Conservation (phyloP, 1,139 yeast genomes). For the Yarrowia galli region DNA sequence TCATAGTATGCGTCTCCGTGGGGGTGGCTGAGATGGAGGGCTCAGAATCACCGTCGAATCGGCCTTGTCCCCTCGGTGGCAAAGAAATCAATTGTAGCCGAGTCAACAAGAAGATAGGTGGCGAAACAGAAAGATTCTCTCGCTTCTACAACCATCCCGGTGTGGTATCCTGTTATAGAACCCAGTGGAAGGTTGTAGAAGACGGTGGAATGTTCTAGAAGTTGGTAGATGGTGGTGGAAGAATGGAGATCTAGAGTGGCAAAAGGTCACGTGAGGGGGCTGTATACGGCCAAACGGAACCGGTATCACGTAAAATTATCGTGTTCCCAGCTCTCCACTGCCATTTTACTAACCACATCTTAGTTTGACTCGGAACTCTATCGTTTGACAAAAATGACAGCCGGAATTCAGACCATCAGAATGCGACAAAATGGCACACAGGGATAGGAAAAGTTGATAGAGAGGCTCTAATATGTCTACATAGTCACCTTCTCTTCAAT, state of each 20-base stretch:
- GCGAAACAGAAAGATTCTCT: neutral
- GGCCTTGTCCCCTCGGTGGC: neutral
- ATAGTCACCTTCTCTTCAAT: neutral
- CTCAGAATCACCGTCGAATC: neutral
- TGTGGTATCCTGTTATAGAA: neutral
- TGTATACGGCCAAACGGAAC: no score
- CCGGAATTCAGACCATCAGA: neutral
- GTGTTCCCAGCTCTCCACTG: neutral
- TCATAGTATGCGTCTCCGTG: neutral
- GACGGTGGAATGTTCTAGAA: slow-evolving; percentile 14
- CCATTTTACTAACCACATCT: neutral
- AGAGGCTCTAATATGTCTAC: neutral
- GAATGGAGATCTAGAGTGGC: neutral
- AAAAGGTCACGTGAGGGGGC: neutral
- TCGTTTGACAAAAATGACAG: neutral
- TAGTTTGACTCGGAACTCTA: neutral
- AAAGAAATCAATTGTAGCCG: neutral
- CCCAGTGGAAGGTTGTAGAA: slow-evolving; percentile 3
- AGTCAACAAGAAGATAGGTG: neutral
- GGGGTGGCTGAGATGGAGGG: neutral
- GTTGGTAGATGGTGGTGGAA: neutral
- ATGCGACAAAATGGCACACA: neutral
- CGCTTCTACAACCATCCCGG: neutral
- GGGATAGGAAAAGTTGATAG: neutral
- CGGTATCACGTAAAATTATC: no score